Conservation (phyloP, 352 stramenopile genomes). For the Pythium brachiatum region DNA sequence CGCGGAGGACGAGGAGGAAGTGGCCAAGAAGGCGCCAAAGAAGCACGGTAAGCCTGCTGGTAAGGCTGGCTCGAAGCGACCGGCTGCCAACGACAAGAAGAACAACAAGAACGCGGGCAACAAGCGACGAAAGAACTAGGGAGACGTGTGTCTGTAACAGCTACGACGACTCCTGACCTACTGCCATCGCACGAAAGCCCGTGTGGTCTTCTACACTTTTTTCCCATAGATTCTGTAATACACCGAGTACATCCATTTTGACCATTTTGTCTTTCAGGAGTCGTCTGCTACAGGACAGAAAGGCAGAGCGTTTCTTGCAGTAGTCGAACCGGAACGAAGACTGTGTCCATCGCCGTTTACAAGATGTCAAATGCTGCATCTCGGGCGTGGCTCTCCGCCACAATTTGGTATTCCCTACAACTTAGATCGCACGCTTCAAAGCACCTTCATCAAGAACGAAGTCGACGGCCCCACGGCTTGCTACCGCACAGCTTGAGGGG, state of each 20-base stretch:
- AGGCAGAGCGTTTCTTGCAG: no score
- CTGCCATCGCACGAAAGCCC: not conserved
- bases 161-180: not conserved
- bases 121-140: conserved; percentile 34
- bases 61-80: conserved; percentile 29
- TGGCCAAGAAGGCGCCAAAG: conserved; percentile 47
- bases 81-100: conserved; percentile 25
- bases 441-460: no score
- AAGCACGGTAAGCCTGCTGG: conserved; percentile 29
- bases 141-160: not conserved
- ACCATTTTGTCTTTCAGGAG: not conserved
- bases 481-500: no score
- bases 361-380: no score
- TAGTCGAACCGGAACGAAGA: no score
- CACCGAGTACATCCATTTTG: conserved; percentile 13
- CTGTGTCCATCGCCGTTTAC: no score
- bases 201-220: conserved; percentile 6
- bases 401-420: no score
- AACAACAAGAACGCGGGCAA: conserved; percentile 18
- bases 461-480: no score
- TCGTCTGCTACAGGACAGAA: no score
- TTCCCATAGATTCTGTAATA: conserved; percentile 19
- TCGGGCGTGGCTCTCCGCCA: no score
- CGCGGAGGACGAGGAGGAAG: conserved; percentile 41
- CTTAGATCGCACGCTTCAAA: no score